These are phyloP conservation scores for Leccinum subtestaceum DNA, from an alignment of 768 basidiomycete genomes.

Conservation along the genomic window DNA sequence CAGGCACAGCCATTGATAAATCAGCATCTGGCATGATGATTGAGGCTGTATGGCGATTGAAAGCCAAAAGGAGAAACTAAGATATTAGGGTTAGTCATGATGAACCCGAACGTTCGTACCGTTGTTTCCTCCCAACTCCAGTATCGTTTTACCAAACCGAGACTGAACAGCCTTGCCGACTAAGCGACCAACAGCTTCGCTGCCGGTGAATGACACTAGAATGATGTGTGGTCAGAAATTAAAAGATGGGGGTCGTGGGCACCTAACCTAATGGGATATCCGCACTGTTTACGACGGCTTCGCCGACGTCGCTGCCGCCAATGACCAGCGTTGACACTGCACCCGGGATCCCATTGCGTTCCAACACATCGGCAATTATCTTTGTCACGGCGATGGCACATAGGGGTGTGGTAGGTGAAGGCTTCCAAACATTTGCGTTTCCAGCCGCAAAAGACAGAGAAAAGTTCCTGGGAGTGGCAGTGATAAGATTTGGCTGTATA, in stretches of 20 bases:
- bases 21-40: constrained; percentile 95
- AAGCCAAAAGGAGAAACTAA: constrained; percentile 16
- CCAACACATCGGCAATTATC: constrained; percentile 78
- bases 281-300: constrained; percentile 68
- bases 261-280: constrained; percentile 74
- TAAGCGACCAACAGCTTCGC: constrained; percentile 79
- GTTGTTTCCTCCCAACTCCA: constrained; percentile 96
- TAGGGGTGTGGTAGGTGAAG: constrained; percentile 83
- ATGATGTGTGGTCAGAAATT: constrained; percentile 1
- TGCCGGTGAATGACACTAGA: constrained; percentile 92
- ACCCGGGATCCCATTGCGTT: constrained; percentile 79
- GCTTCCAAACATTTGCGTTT: constrained; percentile 95
- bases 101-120: constrained; percentile 44
- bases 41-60: constrained; percentile 54
- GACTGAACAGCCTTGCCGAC: constrained; percentile 88
- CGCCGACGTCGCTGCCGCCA: constrained; percentile 80
- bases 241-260: constrained; percentile 1
- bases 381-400: constrained; percentile 90
- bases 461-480: constrained; percentile 64
- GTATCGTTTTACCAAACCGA: constrained; percentile 84
- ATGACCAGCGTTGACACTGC: constrained; percentile 81
- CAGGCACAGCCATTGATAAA: constrained; percentile 81
- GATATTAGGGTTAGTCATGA: constrained; percentile 19
- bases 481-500: constrained; percentile 9
- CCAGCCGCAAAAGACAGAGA: constrained; percentile 85